A percentile compares a stretch with the other conserved stretches of the same genome.
Evolutionary conservation across 768 basidiomycete species (phyloP).

Genomic region (Russula griseocarnosa): DNA sequence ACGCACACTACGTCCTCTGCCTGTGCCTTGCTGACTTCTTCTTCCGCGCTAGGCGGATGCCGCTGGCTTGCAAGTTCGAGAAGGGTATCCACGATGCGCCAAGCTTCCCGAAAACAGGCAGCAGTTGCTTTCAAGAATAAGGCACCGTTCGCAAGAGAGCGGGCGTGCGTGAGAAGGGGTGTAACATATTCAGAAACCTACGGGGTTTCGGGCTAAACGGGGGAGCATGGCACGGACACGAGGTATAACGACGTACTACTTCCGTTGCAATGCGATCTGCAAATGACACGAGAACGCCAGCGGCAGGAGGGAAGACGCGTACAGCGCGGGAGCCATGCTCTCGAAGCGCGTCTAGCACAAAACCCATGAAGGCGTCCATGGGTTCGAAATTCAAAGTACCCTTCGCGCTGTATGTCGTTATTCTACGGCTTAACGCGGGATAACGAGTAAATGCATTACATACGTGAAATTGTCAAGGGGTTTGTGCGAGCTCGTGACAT

Average conservation of each 20-base stretch:
- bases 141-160: slow-evolving; percentile 59
- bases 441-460: slow-evolving; percentile 31
- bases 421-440: slow-evolving; percentile 5
- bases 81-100: slow-evolving; percentile 78
- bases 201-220: slow-evolving; percentile 8
- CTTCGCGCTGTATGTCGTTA: slow-evolving; percentile 17
- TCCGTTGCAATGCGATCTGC: slow-evolving; percentile 81
- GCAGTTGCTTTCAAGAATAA: slow-evolving; percentile 81
- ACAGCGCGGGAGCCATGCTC: slow-evolving; percentile 80
- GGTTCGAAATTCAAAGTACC: slow-evolving; percentile 76
- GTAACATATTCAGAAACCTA: slow-evolving; percentile 87
- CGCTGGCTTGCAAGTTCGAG: slow-evolving; percentile 46
- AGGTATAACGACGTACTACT: slow-evolving; percentile 51
- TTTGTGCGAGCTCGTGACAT: slow-evolving; percentile 76
- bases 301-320: slow-evolving; percentile 77
- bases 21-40: slow-evolving; percentile 45
- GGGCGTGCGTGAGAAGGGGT: slow-evolving; percentile 69
- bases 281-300: slow-evolving; percentile 76
- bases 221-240: slow-evolving; percentile 12
- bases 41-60: slow-evolving; percentile 30
- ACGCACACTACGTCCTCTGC: slow-evolving; percentile 84
- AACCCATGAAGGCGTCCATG: slow-evolving; percentile 88
- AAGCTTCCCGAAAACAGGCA: slow-evolving; percentile 84
- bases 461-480: slow-evolving; percentile 79
- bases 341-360: slow-evolving; percentile 56